phyloP scores from a whole-genome alignment of 352 stramenopile species.

The Lagenidium giganteum region DNA sequence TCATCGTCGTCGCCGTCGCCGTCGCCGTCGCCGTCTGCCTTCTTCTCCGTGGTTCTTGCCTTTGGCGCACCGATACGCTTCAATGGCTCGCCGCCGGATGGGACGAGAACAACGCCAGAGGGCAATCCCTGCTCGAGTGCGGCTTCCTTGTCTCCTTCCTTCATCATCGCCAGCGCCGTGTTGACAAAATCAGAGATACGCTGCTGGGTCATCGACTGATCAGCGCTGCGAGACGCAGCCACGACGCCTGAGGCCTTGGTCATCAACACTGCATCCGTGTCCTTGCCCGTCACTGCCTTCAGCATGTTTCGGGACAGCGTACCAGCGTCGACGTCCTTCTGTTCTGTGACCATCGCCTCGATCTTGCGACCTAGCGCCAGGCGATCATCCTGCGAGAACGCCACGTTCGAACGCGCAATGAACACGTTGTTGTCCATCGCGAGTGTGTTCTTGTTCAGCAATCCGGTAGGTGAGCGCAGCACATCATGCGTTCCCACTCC shows the following conservation, averaged over 20 bases:
- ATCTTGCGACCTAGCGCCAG: conserved; percentile 19
- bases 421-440: conserved; percentile 32
- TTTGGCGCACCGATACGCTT: no score
- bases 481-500: conserved; percentile 15
- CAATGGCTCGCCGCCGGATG: no score
- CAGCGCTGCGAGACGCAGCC: conserved; percentile 16
- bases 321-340: neutral
- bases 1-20: no score
- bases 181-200: conserved; percentile 21
- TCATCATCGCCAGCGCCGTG: no score
- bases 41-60: no score
- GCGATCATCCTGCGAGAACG: conserved; percentile 27
- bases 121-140: no score
- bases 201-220: conserved; percentile 2
- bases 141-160: no score
- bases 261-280: conserved; percentile 21
- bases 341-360: neutral
- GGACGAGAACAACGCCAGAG: no score
- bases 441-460: conserved; percentile 38
- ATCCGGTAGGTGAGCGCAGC: conserved; percentile 18
- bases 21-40: no score
- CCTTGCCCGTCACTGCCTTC: conserved; percentile 10
- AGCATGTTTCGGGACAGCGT: conserved; percentile 12
- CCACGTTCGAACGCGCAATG: conserved; percentile 24
- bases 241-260: conserved; percentile 28